Evolutionary conservation across 2,329 filamentous ascomycete genomes (phyloP).

Genomic region (Aspergillus pseudotamarii): DNA sequence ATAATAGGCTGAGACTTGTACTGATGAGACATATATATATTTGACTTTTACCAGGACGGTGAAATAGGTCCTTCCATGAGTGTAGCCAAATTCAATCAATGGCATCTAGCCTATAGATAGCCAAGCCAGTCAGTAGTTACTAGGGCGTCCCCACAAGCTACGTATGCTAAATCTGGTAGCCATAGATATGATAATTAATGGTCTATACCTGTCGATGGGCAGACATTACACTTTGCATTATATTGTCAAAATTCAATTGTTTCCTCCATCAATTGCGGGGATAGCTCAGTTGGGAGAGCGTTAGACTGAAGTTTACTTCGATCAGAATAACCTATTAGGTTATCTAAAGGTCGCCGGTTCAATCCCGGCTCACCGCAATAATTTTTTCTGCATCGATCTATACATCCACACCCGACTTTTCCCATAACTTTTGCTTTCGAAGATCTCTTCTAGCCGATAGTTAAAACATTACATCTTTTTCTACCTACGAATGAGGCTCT

Average conservation of each 20-base stretch:
- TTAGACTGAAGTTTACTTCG: slow-evolving; percentile 1
- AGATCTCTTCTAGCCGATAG: too few species aligned
- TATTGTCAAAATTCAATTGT: neutral
- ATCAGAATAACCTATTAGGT: neutral
- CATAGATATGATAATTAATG: neutral
- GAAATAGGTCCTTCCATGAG: neutral
- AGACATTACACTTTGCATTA: neutral
- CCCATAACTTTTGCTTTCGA: too few species aligned
- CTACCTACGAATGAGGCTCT: too few species aligned
- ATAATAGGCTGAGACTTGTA: too few species aligned
- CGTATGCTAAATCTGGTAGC: neutral
- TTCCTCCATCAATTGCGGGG: neutral
- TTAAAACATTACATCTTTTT: too few species aligned
- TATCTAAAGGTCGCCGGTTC: slow-evolving; percentile 1
- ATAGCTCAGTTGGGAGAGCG: slow-evolving; percentile 5
- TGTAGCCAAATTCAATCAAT: neutral
- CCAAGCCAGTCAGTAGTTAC: neutral
- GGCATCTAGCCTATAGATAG: neutral
- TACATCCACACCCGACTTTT: too few species aligned
- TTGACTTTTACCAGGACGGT: neutral
- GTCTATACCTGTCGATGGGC: neutral
- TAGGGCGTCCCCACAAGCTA: neutral
- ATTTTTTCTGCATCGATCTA: too few species aligned
- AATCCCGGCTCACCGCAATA: neutral
- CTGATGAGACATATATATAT: neutral